Conservation (phyloP, 192 early-diverging fungal genomes). For the Rhizoclosmatium globosum region DNA sequence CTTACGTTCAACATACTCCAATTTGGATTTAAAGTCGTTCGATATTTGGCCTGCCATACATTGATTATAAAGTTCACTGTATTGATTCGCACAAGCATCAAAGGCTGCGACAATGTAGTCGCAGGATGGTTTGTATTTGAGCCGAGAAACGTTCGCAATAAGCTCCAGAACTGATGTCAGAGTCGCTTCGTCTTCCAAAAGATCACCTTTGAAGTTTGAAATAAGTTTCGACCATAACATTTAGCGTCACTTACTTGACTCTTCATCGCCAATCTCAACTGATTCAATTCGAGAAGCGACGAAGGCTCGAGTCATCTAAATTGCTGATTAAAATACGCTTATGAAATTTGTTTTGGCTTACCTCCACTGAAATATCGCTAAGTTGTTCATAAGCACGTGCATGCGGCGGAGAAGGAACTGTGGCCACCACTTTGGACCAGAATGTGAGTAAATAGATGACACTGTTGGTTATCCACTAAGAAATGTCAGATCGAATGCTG, state of each 20-base stretch:
- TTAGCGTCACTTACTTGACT: constrained; percentile 48
- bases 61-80: constrained; percentile 47
- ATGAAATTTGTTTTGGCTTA: constrained; percentile 24
- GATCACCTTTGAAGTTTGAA: constrained; percentile 51
- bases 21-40: neutral
- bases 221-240: neutral
- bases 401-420: constrained; percentile 34
- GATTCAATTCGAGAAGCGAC: constrained; percentile 61
- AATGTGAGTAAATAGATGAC: constrained; percentile 81
- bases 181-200: constrained; percentile 72
- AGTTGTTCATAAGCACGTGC: constrained; percentile 35
- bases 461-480: constrained; percentile 62
- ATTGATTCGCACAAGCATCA: constrained; percentile 69
- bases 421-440: constrained; percentile 82
- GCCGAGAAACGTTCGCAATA: constrained; percentile 72
- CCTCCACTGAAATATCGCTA: constrained; percentile 31
- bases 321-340: neutral
- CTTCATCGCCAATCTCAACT: constrained; percentile 59
- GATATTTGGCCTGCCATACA: constrained; percentile 9
- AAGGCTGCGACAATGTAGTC: constrained; percentile 58
- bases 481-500: neutral
- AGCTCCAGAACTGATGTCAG: constrained; percentile 73
- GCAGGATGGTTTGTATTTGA: constrained; percentile 69
- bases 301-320: constrained; percentile 58
- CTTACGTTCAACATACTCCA: constrained; percentile 20